Conservation (phyloP, 2,329 filamentous ascomycete species). For the Magnaporthiopsis incrustans region DNA sequence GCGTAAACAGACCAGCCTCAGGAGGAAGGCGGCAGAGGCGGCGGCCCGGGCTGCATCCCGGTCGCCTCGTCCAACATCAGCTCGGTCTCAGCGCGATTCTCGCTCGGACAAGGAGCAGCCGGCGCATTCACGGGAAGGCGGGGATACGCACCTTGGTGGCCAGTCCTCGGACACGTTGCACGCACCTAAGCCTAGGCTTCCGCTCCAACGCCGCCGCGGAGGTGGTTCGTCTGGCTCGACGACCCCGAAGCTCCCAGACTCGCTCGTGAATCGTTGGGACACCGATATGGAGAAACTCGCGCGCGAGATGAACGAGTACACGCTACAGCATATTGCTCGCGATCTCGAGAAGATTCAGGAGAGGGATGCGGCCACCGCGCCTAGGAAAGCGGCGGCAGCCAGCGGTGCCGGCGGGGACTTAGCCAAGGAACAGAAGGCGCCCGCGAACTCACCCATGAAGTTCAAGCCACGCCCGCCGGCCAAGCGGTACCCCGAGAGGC, state of each 20-base stretch:
- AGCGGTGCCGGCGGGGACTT: slow-evolving; percentile 15
- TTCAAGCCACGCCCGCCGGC: slow-evolving; percentile 50
- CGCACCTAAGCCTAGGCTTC: slow-evolving; percentile 1
- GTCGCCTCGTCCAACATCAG: not conserved
- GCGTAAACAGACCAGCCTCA: slow-evolving; percentile 1
- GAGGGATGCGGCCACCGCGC: slow-evolving; percentile 12
- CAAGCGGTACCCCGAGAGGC: slow-evolving; percentile 46
- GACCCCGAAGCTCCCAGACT: slow-evolving; percentile 13
- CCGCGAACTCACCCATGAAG: slow-evolving; percentile 19
- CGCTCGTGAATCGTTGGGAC: slow-evolving; percentile 19
- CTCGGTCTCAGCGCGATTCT: not conserved
- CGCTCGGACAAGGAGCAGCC: not conserved
- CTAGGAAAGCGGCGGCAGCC: slow-evolving; percentile 14
- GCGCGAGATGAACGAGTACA: slow-evolving; percentile 50
- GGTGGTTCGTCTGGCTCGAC: not conserved
- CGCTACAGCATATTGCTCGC: slow-evolving; percentile 48
- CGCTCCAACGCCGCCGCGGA: not conserved
- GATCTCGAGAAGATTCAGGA: slow-evolving; percentile 41
- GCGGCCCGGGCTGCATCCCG: not conserved
- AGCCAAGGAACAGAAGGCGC: not conserved
- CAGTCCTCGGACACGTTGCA: not conserved
- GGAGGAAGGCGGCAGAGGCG: slow-evolving; percentile 1
- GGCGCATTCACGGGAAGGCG: not conserved
- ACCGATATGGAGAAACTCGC: slow-evolving; percentile 42
- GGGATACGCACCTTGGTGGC: not conserved